Evolutionary conservation across 1,139 yeast genomes (phyloP).

Genomic region (Lodderomyces parapsilosis): DNA sequence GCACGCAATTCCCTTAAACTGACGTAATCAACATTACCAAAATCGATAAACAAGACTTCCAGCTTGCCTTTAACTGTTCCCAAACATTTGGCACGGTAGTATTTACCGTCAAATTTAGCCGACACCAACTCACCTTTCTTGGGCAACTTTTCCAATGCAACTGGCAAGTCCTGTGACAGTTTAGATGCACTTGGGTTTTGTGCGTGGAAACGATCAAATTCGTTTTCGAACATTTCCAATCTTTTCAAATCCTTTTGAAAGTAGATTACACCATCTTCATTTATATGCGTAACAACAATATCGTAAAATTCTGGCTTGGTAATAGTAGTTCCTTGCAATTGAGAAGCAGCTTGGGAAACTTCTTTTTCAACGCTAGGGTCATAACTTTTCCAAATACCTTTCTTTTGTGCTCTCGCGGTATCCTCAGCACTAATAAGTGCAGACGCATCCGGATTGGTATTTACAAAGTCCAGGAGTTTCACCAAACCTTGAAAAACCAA

Average conservation of each 20-base stretch:
- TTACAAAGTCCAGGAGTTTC: slow-evolving; percentile 60
- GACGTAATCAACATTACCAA: slow-evolving; percentile 58
- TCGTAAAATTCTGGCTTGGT: slow-evolving; percentile 56
- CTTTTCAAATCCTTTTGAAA: slow-evolving; percentile 48
- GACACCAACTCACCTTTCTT: slow-evolving; percentile 61
- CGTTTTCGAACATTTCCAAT: slow-evolving; percentile 43
- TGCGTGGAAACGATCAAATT: slow-evolving; percentile 45
- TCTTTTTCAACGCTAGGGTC: slow-evolving; percentile 28
- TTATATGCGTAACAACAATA: slow-evolving; percentile 58
- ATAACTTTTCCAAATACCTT: slow-evolving; percentile 69
- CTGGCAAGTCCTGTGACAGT: slow-evolving; percentile 45
- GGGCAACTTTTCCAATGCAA: slow-evolving; percentile 44
- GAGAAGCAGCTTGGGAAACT: slow-evolving; percentile 21
- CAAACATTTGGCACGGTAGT: slow-evolving; percentile 59
- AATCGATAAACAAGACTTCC: slow-evolving; percentile 63
- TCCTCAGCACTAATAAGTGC: slow-evolving; percentile 64
- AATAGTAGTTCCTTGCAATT: slow-evolving; percentile 16
- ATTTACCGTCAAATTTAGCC: slow-evolving; percentile 56
- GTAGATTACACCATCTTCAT: slow-evolving; percentile 46
- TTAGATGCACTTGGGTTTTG: slow-evolving; percentile 39
- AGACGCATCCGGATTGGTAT: slow-evolving; percentile 52
- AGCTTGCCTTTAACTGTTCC: slow-evolving; percentile 50
- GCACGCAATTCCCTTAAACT: slow-evolving; percentile 47
- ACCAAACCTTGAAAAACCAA: slow-evolving; percentile 67
- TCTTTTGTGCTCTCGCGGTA: slow-evolving; percentile 50